Evolutionary conservation across 2,329 filamentous ascomycete species (phyloP).

Genomic region (Colletotrichum camelliae): DNA sequence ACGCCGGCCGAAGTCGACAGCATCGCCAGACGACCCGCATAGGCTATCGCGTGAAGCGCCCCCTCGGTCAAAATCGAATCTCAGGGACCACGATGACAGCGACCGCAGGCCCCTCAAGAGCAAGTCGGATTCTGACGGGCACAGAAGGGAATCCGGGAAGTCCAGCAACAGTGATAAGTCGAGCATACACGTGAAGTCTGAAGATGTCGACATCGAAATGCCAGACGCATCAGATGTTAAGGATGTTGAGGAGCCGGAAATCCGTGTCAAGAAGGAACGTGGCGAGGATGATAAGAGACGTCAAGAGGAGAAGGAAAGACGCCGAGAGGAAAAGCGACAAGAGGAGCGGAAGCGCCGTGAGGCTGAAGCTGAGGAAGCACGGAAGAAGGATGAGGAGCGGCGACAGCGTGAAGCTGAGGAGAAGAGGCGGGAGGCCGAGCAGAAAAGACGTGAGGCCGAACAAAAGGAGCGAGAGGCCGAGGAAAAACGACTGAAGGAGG

Average conservation of each 20-base stretch:
- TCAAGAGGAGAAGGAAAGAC: slow-evolving; percentile 29
- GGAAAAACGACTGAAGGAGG: slow-evolving; percentile 36
- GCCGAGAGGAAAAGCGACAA: slow-evolving; percentile 22
- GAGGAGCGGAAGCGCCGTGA: slow-evolving; percentile 33
- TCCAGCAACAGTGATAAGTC: slow-evolving; percentile 47
- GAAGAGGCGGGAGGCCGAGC: slow-evolving; percentile 22
- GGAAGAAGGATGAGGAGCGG: slow-evolving; percentile 32
- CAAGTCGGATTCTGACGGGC: slow-evolving; percentile 41
- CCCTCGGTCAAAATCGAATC: slow-evolving; percentile 31
- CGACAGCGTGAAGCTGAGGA: slow-evolving; percentile 21
- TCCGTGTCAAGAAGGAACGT: slow-evolving; percentile 38
- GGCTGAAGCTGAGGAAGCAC: slow-evolving; percentile 33
- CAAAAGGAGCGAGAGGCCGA: slow-evolving; percentile 43
- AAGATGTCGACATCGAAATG: slow-evolving; percentile 63
- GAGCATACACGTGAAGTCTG: slow-evolving; percentile 62
- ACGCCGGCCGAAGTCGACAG: slow-evolving; percentile 46
- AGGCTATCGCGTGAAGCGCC: slow-evolving; percentile 7
- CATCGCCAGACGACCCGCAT: slow-evolving; percentile 51
- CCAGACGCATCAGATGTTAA: slow-evolving; percentile 46
- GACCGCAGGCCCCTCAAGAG: slow-evolving; percentile 30
- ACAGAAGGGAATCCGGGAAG: slow-evolving; percentile 48
- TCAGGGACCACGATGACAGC: slow-evolving; percentile 50
- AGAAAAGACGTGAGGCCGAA: slow-evolving; percentile 27
- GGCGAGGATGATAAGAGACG: slow-evolving; percentile 40
- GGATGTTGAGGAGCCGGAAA: slow-evolving; percentile 31